These are phyloP conservation scores for Neonothopanus nambi DNA, from an alignment of 1,284 basidiomycete species.

Conservation along the genomic window DNA sequence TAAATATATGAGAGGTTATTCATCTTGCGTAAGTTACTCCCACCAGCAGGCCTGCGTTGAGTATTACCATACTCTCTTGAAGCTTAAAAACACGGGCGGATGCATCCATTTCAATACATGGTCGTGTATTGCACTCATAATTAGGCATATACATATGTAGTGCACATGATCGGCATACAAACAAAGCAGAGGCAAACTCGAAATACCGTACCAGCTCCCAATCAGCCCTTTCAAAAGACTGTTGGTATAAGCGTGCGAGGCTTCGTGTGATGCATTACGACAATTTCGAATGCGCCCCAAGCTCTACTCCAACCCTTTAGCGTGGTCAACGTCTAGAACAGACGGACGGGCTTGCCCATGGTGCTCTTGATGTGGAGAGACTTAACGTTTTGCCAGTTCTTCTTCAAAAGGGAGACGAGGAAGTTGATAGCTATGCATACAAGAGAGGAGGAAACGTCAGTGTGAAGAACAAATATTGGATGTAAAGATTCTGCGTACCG, in stretches of 20 bases:
- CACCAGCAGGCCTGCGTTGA: too few species aligned
- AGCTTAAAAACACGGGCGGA: too few species aligned
- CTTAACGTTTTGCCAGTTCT: slow-evolving; percentile 99
- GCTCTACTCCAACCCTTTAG: slow-evolving; percentile 6
- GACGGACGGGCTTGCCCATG: slow-evolving; percentile 97
- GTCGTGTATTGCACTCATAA: too few species aligned
- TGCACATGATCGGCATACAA: slow-evolving; percentile 2
- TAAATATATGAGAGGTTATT: too few species aligned
- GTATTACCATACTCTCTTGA: too few species aligned
- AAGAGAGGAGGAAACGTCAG: neutral
- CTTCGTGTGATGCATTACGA: slow-evolving; percentile 83
- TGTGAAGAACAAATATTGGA: neutral
- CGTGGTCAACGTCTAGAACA: slow-evolving; percentile 64
- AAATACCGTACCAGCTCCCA: slow-evolving; percentile 74
- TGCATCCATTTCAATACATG: too few species aligned
- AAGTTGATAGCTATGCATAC: slow-evolving; percentile 89
- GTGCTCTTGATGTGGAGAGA: slow-evolving; percentile 98
- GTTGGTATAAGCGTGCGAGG: slow-evolving; percentile 94
- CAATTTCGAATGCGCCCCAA: slow-evolving; percentile 25
- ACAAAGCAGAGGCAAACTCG: neutral
- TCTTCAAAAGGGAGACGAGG: slow-evolving; percentile 98
- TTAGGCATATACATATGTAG: too few species aligned
- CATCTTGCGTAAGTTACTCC: too few species aligned
- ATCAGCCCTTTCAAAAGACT: slow-evolving; percentile 71
- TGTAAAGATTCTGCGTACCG: slow-evolving; percentile 48